Evolutionary conservation across 805 yeast genomes (phyloP), one percentile per base, ranked within the genome.

Genomic region (Debaryomyces hansenii): DNA sequence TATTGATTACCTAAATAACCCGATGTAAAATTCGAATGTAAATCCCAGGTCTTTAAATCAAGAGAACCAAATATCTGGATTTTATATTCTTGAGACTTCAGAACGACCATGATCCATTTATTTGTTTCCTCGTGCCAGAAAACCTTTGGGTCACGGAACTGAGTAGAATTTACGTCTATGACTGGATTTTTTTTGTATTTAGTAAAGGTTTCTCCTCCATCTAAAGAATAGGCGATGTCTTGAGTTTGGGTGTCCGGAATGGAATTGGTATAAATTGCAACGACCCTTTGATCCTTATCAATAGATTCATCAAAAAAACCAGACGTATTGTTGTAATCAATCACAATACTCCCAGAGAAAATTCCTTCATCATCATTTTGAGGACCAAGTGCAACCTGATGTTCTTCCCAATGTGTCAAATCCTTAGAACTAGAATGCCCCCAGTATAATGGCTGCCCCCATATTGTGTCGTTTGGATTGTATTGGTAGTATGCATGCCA

Each of bases 381-480:
- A 15, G 66, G 62, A 6, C 48, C 52, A n/a, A 69, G 38, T 3
- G 74, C 75, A 40, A 59, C 45, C 4, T 57, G 64, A 44, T 61
- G 57, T 37, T 67, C 60, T 9, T 57, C 50, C 76, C 76, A 71
- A 37, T 49, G 49, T 6, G 57, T 43, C 47, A 68, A 53, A 50
- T 70, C 72, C 4, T 58, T 48, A 11, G 73, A 66, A 10, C 65
- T 60, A 11, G 74, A 67, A 48, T 72, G 77, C 8, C 77, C 77
- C 77, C 77, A 72, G 48, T 57, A 64, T 40, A 66, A 45, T 18
- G 70, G 72, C 28, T 51, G 48, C 0, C 63, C 72, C 61, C 72
- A 65, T 3, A 56, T 52, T 4, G 63, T 57, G 11, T 44, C 64
- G 37, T 63, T 53, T 2, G 75, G 75, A 46, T 68, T 64, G 56